Percentiles rank a stretch among this genome's conserved stretches.
phyloP scores from a whole-genome alignment of 257 asterid species.

The Solanum phureja region DNA sequence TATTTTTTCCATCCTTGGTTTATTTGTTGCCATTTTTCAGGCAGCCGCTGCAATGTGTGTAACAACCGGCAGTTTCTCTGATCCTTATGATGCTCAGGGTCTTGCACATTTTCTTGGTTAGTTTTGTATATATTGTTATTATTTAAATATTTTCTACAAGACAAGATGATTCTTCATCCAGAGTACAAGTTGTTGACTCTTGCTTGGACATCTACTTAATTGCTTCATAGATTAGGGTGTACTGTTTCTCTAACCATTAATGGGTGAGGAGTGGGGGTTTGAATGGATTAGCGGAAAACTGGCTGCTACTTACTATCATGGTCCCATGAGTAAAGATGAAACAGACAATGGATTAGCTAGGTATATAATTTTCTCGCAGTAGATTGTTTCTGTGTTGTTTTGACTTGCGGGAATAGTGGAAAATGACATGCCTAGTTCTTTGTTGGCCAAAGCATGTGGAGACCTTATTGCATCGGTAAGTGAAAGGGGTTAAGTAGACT shows the following conservation, averaged over 20 bases:
- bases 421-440: not conserved
- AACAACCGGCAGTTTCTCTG: slow-evolving; percentile 86
- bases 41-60: slow-evolving; percentile 99
- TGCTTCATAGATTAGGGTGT: not conserved
- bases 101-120: slow-evolving; percentile 94
- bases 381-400: not conserved
- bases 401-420: not conserved
- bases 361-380: not conserved
- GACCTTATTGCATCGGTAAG: not conserved
- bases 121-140: not conserved
- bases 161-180: not conserved
- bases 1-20: not conserved
- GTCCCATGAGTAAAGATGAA: not conserved
- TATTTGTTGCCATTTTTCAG: slow-evolving; percentile 27
- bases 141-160: not conserved
- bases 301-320: not conserved
- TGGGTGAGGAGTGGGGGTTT: not conserved
- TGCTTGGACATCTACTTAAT: not conserved
- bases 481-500: not conserved
- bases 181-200: not conserved
- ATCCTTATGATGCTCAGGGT: slow-evolving; percentile 96
- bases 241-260: not conserved
- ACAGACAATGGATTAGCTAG: not conserved
- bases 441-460: not conserved
- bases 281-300: not conserved